phyloP scores from a whole-genome alignment of 148 eudicot species.

The Silene conica region DNA sequence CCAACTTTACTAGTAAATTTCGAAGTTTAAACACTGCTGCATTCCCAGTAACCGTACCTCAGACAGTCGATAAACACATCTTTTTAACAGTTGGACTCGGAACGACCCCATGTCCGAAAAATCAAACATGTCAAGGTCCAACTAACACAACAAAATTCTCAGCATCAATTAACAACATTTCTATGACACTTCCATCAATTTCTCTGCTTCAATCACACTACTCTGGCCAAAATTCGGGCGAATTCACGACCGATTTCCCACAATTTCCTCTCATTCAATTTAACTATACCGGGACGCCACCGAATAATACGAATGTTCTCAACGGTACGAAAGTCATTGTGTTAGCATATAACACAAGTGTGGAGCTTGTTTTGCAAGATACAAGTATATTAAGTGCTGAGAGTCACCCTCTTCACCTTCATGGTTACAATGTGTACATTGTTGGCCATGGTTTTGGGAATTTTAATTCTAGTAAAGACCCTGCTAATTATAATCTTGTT shows the following conservation, averaged over 20 bases:
- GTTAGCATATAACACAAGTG: slow-evolving; percentile 48
- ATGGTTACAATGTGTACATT: slow-evolving; percentile 51
- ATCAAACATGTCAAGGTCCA: slow-evolving; percentile 70
- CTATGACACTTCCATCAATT: slow-evolving; percentile 43
- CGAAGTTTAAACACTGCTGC: slow-evolving; percentile 40
- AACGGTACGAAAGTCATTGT: slow-evolving; percentile 50
- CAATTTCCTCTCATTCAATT: slow-evolving; percentile 31
- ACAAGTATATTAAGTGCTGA: slow-evolving; percentile 63
- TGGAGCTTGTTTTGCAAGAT: slow-evolving; percentile 58
- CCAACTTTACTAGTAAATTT: slow-evolving; percentile 37
- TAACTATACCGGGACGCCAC: slow-evolving; percentile 57
- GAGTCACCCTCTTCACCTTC: slow-evolving; percentile 70
- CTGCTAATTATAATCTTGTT: slow-evolving; percentile 46
- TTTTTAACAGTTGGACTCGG: slow-evolving; percentile 60
- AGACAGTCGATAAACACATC: slow-evolving; percentile 39
- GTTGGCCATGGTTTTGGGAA: slow-evolving; percentile 70
- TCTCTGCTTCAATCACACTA: slow-evolving; percentile 45
- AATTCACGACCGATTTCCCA: slow-evolving; percentile 47
- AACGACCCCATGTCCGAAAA: slow-evolving; percentile 47
- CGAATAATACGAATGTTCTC: slow-evolving; percentile 40
- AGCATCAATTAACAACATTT: slow-evolving; percentile 52
- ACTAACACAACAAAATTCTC: slow-evolving; percentile 46
- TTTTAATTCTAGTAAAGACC: slow-evolving; percentile 49
- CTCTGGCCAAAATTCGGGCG: slow-evolving; percentile 29
- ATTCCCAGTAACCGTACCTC: slow-evolving; percentile 49